Percentiles rank a stretch among this genome's conserved stretches.
phyloP scores from a whole-genome alignment of 2,329 filamentous ascomycete genomes.

The Cercospora berteroae region DNA sequence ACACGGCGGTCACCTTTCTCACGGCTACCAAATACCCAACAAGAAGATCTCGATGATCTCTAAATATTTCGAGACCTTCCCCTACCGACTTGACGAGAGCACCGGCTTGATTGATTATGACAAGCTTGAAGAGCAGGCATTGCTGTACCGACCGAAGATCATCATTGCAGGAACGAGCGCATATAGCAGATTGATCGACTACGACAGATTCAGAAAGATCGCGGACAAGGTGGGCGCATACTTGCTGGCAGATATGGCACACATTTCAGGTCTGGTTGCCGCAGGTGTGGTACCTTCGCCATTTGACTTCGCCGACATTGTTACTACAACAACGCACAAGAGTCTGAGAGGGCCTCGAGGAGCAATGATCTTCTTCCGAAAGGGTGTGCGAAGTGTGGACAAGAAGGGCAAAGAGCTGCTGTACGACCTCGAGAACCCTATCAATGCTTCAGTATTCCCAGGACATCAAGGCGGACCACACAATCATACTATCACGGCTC shows the following conservation, averaged over 20 bases:
- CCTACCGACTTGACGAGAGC: slow-evolving; percentile 84
- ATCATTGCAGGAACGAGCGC: slow-evolving; percentile 93
- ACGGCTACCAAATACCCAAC: slow-evolving; percentile 94
- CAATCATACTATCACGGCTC: slow-evolving; percentile 97
- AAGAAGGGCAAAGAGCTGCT: slow-evolving; percentile 69
- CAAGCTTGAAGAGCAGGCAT: slow-evolving; percentile 80
- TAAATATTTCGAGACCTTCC: slow-evolving; percentile 97
- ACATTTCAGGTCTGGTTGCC: slow-evolving; percentile 91
- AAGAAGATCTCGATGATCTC: slow-evolving; percentile 99
- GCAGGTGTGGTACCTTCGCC: slow-evolving; percentile 88
- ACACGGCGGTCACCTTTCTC: slow-evolving; percentile 89
- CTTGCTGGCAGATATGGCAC: slow-evolving; percentile 92
- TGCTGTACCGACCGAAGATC: slow-evolving; percentile 90
- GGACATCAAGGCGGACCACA: slow-evolving; percentile 97
- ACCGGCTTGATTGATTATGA: slow-evolving; percentile 96
- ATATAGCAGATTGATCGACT: slow-evolving; percentile 95
- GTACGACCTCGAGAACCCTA: slow-evolving; percentile 89
- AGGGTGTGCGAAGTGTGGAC: slow-evolving; percentile 79
- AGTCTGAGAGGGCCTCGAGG: slow-evolving; percentile 90
- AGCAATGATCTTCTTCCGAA: slow-evolving; percentile 98
- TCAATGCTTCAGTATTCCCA: slow-evolving; percentile 96
- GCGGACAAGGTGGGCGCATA: slow-evolving; percentile 83
- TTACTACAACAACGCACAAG: slow-evolving; percentile 98
- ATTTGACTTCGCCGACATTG: slow-evolving; percentile 86
- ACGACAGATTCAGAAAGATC: slow-evolving; percentile 85